Evolutionary conservation across 805 yeast genomes (phyloP), one percentile per base, ranked within the genome.

Genomic region (Lipomyces anomalus): DNA sequence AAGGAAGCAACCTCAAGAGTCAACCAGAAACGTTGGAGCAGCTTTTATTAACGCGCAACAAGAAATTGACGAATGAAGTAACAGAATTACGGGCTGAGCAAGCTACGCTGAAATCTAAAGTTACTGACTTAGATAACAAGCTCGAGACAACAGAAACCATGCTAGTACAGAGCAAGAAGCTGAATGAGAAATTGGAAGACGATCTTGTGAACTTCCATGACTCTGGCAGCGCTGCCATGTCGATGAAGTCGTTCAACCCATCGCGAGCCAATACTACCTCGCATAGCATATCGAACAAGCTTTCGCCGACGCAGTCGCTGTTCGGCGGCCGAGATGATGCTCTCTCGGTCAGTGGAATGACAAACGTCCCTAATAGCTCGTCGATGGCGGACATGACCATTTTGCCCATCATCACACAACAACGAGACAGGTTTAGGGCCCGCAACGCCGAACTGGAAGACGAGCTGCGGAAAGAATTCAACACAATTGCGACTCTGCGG

Each of bases 391-490:
- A 26, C 41, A 53, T 16, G 52, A 58, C 35, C 79, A 3, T 89
- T 23, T 65, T 90, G 41, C 94, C 95, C 1, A 87, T 90, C 43
- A 78, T 92, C 23, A 88, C 96, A 11, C 89, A 90, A 60, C 98
- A 90, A 67, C 79, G 98, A 62, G 98, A 90, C 64, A 71, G 98
- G 52, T 88, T 89, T 70, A 79, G 94, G 57, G 74, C 77, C n/a
- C 74, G 87, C 44, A 86, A 83, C 58, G 76, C 75, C 46, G 95
- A 86, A 61, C 72, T 92, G 44, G 97, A 90, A 62, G 83, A 83
- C 45, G 95, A 87, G 57, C 58, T 81, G 32, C 79, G 84, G 61
- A 76, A 75, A 53, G 78, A 75, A 51, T 70, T 70, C 42, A 61
- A 67, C 18, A 70, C 72, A 33, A 71, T 82, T 22, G 72, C 69